These are phyloP conservation scores for Quercus agrifolia DNA, from an alignment of 306 rosid species.

Conservation along the genomic window DNA sequence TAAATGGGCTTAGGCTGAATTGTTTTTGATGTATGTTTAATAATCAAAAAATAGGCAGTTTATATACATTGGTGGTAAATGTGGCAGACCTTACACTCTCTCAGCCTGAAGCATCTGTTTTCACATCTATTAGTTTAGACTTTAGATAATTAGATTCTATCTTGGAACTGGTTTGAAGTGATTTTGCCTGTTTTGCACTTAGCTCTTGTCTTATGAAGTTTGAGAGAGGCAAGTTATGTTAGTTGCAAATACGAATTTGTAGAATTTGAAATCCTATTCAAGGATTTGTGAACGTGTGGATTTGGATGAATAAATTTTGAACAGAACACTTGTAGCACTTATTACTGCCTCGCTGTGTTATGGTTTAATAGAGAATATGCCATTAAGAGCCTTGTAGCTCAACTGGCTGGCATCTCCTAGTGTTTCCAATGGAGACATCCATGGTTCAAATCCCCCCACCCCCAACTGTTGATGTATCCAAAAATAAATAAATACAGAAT, in stretches of 20 bases:
- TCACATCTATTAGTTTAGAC: too few relatives aligned
- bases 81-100: too few relatives aligned
- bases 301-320: not conserved
- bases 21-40: not conserved
- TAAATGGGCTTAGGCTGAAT: not conserved
- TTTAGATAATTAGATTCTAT: not conserved
- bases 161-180: not conserved
- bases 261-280: not conserved
- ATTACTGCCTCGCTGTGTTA: not conserved
- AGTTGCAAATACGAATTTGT: not conserved
- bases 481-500: not conserved
- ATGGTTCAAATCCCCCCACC: too few relatives aligned
- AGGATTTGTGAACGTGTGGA: not conserved
- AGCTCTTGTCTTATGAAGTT: not conserved
- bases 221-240: not conserved
- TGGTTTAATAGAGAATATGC: not conserved
- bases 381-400: not conserved
- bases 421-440: too few relatives aligned
- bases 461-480: not conserved
- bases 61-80: too few relatives aligned
- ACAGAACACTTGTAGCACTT: not conserved
- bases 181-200: not conserved
- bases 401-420: too few relatives aligned
- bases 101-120: too few relatives aligned
- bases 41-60: not conserved